Base-by-base conservation (phyloP, 805 yeast species). In the Middelhovenomyces tepae region DNA sequence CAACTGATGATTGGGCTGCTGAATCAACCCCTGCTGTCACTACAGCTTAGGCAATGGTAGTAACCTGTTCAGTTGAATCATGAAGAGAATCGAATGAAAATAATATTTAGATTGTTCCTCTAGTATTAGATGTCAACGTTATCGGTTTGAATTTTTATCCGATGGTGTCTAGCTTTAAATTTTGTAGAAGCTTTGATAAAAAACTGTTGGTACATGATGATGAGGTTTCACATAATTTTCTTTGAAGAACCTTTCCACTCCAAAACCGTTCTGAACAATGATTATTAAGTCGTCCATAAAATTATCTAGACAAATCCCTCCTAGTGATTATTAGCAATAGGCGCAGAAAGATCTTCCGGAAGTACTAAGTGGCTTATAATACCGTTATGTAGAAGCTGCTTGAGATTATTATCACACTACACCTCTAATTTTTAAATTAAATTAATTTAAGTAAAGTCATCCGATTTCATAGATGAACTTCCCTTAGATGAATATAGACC, bases 1-100 rank as follows among this genome's bases (percentile, higher is more conserved):
- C 55, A 38, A 43, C 59, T 36, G 60, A 57, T 37, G 63, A 60
- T 61, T 61, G 66, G 66, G 61, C 64, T 45, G 64, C 58, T 42
- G 60, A 56, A 42, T 62, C 61, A 35, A 56, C 56, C 32, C 47
- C 47, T 48, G 34, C 17, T 8, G 38, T 48, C 28, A 45, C 48
- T 35, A 44, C 38, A 36, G 53, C 51, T 35, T 50, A 44, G 21
- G 34, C 17, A 15, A 22, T 32, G 35, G 23, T 21, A 9, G 23
- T 21, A 9, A 9, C 10, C n/a, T 21, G 9, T 21, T 9, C n/a
- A 9, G 9, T 9, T 21, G 9, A 21, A 9, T 21, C n/a, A 21
- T 9, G 23, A 21, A 21, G 23, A 21, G n/a, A 21, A 21, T 9
- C 23, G 23, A 21, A 21, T 21, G 23, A 21, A 21, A 21, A 9